Evolutionary conservation across 192 early-diverging fungal genomes (phyloP).

Genomic region (Globomyces pollinis-pini): DNA sequence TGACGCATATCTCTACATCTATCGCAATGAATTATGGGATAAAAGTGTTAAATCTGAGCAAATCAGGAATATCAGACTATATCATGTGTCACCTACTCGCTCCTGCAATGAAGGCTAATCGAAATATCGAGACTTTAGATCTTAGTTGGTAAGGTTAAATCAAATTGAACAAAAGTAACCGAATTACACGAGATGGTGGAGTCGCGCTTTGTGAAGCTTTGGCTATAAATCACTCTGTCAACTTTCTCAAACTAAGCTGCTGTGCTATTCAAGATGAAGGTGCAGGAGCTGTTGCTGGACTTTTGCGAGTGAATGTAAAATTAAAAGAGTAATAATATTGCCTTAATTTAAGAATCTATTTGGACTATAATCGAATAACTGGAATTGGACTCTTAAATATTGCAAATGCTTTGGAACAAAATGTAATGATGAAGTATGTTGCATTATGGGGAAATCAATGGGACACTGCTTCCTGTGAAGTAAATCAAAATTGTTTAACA

Average conservation of each 20-base stretch:
- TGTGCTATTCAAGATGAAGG: constrained; percentile 45
- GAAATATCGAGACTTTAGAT: constrained; percentile 19
- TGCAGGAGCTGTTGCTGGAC: constrained; percentile 29
- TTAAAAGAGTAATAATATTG: constrained; percentile 14
- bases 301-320: constrained; percentile 31
- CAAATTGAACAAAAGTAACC: constrained; percentile 25
- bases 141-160: constrained; percentile 26
- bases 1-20: constrained; percentile 29
- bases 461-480: constrained; percentile 33
- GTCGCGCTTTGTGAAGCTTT: constrained; percentile 31
- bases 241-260: constrained; percentile 31
- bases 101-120: constrained; percentile 22
- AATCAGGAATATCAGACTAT: constrained; percentile 37
- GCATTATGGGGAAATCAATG: constrained; percentile 42
- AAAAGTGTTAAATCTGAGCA: constrained; percentile 15
- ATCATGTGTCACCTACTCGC: constrained; percentile 21
- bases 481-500: constrained; percentile 19
- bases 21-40: constrained; percentile 26
- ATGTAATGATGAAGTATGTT: constrained; percentile 18
- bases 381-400: constrained; percentile 30
- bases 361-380: constrained; percentile 42
- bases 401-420: constrained; percentile 22
- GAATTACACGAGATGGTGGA: constrained; percentile 41
- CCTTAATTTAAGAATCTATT: constrained; percentile 23
- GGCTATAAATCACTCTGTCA: constrained; percentile 27